Base-by-base conservation (phyloP, 139 green algal species). In the Micromonas pusilla region DNA sequence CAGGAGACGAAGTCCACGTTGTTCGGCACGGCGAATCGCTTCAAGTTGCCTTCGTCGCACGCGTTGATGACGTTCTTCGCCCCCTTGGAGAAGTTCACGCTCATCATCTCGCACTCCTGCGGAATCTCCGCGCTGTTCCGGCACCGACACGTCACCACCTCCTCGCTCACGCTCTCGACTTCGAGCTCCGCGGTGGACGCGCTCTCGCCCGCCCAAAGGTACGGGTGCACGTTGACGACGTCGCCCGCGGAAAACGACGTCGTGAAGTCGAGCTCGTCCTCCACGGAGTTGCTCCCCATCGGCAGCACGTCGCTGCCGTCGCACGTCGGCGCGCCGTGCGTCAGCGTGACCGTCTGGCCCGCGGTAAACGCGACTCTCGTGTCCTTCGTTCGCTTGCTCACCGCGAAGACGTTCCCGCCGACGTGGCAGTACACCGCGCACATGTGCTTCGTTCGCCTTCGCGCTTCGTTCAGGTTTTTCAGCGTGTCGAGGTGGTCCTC, bases 1-100 rank as follows among this genome's bases (percentile, higher is more conserved):
- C 28, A 31, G 31, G 63, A 70, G 63, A 70, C 26, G 63, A 70
- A 70, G 31, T 70, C 63, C 63, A 70, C 63, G 28, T 32, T 32
- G 31, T 23, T 25, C n/a, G 63, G 31, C 9, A 32, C 28, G 31
- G 28, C 31, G 31, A 70, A 39, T 37, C 31, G 28, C 20, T 70
- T 70, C 28, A 70, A 16, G 28, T 34, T 39, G 28, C 23, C 28
- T 34, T 70, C 63, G 63, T 70, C 63, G 16, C 63, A 32, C 3
- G 63, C 28, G 2, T 32, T 39, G 63, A 70, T 21, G 21, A 25
- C 63, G 1, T 34, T 34, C 28, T 32, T 39, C 31, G 28, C 63
- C 28, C 63, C 28, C 1, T 25, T 70, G n/a, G n/a, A n/a, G 63
- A 70, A 70, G 28, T 34, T 32, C 1, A 70, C 31, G 2, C 21